These are phyloP conservation scores for Fraxinus excelsior DNA, from an alignment of 257 asterid genomes.

Conservation along the genomic window DNA sequence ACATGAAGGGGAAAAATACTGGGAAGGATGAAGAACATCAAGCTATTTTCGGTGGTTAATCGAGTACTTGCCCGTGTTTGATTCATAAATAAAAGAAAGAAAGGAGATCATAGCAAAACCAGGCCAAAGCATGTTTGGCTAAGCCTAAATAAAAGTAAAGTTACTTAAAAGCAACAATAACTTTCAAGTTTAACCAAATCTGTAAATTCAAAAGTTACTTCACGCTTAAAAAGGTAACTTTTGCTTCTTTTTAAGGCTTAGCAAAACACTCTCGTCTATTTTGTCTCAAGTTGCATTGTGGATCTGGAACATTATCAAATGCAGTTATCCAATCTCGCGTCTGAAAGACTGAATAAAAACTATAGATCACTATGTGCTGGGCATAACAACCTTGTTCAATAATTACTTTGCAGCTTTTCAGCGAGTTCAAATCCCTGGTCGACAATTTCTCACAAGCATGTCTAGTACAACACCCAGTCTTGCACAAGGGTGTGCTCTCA, in stretches of 20 bases:
- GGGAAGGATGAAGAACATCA: neutral
- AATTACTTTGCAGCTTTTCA: neutral
- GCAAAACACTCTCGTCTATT: neutral
- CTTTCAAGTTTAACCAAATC: neutral
- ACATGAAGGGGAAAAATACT: neutral
- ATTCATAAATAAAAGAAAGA: neutral
- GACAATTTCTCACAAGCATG: neutral
- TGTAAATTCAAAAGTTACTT: neutral
- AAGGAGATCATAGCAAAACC: neutral
- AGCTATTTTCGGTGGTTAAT: neutral
- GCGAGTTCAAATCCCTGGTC: neutral
- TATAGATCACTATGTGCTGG: neutral
- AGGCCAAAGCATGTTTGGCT: neutral
- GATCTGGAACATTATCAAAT: neutral
- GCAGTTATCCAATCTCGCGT: neutral
- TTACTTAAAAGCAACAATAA: neutral
- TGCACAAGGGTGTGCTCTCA: neutral
- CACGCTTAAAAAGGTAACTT: neutral
- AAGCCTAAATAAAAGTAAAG: neutral
- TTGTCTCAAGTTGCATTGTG: neutral
- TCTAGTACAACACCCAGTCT: neutral
- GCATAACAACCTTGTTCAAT: neutral
- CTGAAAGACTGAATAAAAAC: neutral
- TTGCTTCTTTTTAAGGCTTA: neutral
- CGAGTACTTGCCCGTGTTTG: neutral